These are phyloP conservation scores for Hypericum androsaemum DNA, from an alignment of 345 rosid genomes.

Conservation along the genomic window DNA sequence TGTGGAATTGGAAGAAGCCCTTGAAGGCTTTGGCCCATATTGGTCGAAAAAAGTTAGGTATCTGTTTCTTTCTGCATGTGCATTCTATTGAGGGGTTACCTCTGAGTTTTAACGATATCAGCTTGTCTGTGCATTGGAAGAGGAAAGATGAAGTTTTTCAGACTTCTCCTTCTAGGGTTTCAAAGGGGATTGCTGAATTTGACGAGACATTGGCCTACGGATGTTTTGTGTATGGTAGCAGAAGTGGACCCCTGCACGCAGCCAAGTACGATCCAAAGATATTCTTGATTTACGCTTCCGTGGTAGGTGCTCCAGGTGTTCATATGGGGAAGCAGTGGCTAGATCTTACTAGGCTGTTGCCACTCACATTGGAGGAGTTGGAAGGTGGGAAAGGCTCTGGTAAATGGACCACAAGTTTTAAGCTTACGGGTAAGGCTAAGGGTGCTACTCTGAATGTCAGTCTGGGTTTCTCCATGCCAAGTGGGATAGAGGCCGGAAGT, in stretches of 20 bases:
- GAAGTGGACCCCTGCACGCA: constrained; percentile 40
- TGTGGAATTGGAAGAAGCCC: constrained; percentile 80
- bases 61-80: constrained; percentile 63
- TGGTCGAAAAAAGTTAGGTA: constrained; percentile 38
- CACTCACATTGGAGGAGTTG: constrained; percentile 60
- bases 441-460: constrained; percentile 63
- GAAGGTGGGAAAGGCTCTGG: constrained; percentile 45
- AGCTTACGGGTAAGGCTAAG: constrained; percentile 49
- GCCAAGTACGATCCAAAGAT: constrained; percentile 57
- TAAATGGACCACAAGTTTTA: constrained; percentile 67
- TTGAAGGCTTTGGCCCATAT: constrained; percentile 63
- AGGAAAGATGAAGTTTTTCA: constrained; percentile 48
- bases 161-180: constrained; percentile 38
- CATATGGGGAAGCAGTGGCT: constrained; percentile 60
- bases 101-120: constrained; percentile 31
- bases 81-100: constrained; percentile 75
- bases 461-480: constrained; percentile 43
- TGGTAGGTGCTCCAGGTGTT: constrained; percentile 31
- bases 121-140: constrained; percentile 56
- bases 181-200: constrained; percentile 49
- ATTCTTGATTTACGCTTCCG: constrained; percentile 38
- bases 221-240: constrained; percentile 52
- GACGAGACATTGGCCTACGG: constrained; percentile 54
- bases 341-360: constrained; percentile 71
- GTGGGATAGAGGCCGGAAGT: constrained; percentile 23